These are phyloP conservation scores for Prunella vulgaris DNA, from an alignment of 257 asterid genomes.

Conservation along the genomic window DNA sequence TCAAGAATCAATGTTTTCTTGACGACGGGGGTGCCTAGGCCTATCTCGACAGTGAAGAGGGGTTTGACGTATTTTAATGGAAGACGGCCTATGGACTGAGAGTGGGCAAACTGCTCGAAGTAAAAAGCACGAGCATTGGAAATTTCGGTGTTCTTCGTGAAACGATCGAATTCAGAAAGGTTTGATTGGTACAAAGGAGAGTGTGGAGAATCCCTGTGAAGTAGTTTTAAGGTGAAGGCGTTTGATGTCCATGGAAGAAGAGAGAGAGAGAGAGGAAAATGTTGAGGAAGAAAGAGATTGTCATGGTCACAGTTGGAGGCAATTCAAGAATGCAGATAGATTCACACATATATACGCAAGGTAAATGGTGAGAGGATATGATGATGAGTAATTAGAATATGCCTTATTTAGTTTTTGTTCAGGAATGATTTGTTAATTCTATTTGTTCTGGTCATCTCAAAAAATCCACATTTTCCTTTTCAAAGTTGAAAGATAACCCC, in stretches of 20 bases:
- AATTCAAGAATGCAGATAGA: not conserved
- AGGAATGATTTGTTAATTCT: not conserved
- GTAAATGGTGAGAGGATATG: not conserved
- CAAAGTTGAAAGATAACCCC: no score
- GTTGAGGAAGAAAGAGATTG: not conserved
- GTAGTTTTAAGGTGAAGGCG: slow-evolving; percentile 17
- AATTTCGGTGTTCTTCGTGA: slow-evolving; percentile 10
- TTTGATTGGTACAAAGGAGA: slow-evolving; percentile 33
- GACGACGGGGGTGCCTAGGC: slow-evolving; percentile 30
- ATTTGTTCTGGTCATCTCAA: not conserved
- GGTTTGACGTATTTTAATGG: slow-evolving; percentile 9
- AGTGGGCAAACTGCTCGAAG: not conserved
- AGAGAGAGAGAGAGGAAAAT: not conserved
- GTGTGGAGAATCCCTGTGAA: slow-evolving; percentile 33
- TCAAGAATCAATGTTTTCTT: slow-evolving; percentile 27
- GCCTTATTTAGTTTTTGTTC: not conserved
- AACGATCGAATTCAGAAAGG: slow-evolving; percentile 26
- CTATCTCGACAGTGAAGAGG: slow-evolving; percentile 27
- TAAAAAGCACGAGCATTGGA: slow-evolving; percentile 21
- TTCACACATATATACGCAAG: not conserved
- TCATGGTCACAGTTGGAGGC: slow-evolving; percentile 11
- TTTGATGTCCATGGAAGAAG: slow-evolving; percentile 7
- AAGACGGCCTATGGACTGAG: not conserved
- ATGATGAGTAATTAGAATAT: slow-evolving; percentile 17
- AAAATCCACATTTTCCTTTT: not conserved